Evolutionary conservation across 371 early-diverging fungal species (phyloP).

Genomic region (Lichtheimia ornata): DNA sequence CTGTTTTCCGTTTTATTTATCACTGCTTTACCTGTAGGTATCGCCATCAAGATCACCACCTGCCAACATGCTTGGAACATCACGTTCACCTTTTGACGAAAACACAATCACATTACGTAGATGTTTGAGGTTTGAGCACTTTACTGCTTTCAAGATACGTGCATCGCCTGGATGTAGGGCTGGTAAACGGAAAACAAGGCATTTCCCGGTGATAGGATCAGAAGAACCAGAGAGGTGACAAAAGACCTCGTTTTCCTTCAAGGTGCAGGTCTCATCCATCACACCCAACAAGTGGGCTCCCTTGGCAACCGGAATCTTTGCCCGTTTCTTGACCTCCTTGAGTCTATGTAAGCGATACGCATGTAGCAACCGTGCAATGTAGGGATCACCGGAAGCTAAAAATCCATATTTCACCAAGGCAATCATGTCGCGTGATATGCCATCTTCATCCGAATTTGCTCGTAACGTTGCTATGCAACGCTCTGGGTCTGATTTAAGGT

Average conservation of each 20-base stretch:
- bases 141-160: conserved; percentile 62
- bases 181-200: conserved; percentile 65
- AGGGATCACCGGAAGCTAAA: conserved; percentile 50
- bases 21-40: conserved; percentile 38
- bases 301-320: conserved; percentile 58
- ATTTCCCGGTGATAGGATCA: conserved; percentile 35
- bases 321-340: conserved; percentile 57
- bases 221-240: conserved; percentile 32
- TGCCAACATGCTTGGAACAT: conserved; percentile 70
- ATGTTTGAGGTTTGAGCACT: conserved; percentile 56
- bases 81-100: conserved; percentile 62
- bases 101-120: conserved; percentile 78
- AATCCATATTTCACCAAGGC: conserved; percentile 54
- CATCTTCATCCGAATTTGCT: conserved; percentile 46
- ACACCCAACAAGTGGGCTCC: conserved; percentile 70
- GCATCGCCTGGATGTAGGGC: conserved; percentile 82
- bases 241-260: conserved; percentile 70
- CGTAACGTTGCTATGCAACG: conserved; percentile 35
- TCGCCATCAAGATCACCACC: conserved; percentile 87
- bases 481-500: conserved; percentile 26
- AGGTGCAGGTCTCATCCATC: conserved; percentile 69
- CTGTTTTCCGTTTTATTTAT: too few relatives aligned
- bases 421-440: conserved; percentile 32
- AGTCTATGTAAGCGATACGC: conserved; percentile 49
- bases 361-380: conserved; percentile 50